Percentiles rank a stretch among this genome's conserved stretches.
Conservation (phyloP, 1,284 basidiomycete species). For the Cryptococcus sp. region DNA sequence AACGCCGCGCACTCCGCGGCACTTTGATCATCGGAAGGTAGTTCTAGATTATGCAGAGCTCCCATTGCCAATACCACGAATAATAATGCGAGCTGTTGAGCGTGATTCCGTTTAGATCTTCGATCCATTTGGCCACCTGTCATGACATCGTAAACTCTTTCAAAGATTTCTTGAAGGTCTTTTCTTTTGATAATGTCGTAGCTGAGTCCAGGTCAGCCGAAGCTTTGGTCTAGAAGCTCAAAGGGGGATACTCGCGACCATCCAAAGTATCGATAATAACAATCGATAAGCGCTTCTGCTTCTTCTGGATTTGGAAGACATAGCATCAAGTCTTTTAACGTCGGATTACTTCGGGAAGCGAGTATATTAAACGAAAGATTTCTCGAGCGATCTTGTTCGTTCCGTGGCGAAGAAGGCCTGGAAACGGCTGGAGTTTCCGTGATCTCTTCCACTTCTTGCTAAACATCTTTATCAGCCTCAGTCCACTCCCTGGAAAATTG, state of each 20-base stretch:
- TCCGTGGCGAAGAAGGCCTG: not conserved
- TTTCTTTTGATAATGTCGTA: conserved; percentile 21
- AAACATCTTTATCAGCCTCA: not conserved
- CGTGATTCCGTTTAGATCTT: not conserved
- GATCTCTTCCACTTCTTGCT: conserved; percentile 16
- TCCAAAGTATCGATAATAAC: conserved; percentile 12
- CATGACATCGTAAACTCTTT: conserved; percentile 4
- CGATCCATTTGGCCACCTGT: conserved; percentile 1
- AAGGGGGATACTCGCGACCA: not conserved
- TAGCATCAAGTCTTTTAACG: not conserved
- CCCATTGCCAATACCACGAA: conserved; percentile 36
- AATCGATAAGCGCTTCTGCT: conserved; percentile 9
- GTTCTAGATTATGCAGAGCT: conserved; percentile 29
- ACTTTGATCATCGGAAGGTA: conserved; percentile 26
- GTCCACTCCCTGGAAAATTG: conserved; percentile 12
- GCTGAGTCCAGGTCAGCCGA: conserved; percentile 1
- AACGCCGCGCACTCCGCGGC: conserved; percentile 25
- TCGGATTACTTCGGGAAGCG: not conserved
- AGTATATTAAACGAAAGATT: conserved; percentile 4
- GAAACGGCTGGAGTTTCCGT: not conserved
- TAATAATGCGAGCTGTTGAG: conserved; percentile 31
- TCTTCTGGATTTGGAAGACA: conserved; percentile 9
- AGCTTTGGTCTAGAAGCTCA: not conserved
- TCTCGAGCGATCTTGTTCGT: not conserved
- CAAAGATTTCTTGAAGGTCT: conserved; percentile 14